Conservation (phyloP, 2,329 filamentous ascomycete species). For the Aspergillus aculeatus region DNA sequence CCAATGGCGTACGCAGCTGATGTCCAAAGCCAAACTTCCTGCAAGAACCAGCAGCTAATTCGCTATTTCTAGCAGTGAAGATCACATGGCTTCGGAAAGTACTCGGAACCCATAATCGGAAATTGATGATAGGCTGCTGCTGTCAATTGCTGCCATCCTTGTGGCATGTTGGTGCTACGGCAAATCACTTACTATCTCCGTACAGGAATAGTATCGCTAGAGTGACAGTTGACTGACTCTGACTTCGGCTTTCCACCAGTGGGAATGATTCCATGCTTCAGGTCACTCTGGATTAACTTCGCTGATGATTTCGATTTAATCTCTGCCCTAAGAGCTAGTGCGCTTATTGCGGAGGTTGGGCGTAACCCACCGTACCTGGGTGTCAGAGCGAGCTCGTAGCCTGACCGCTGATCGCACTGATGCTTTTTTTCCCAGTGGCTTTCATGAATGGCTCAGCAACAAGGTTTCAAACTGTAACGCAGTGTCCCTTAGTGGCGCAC, state of each 20-base stretch:
- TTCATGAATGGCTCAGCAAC: background rate
- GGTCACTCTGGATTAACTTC: constrained; percentile 10
- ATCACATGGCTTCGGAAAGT: constrained; percentile 5
- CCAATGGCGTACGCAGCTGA: constrained; percentile 1
- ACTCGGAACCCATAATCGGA: background rate
- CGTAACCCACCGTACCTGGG: constrained; percentile 2
- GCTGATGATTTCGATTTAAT: background rate
- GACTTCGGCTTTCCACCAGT: constrained; percentile 15
- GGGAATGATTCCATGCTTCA: constrained; percentile 12
- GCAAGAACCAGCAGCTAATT: background rate
- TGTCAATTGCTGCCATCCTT: background rate
- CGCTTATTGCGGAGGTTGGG: constrained; percentile 9
- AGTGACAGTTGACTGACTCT: constrained; percentile 4
- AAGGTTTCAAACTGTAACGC: constrained; percentile 4
- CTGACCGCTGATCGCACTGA: constrained; percentile 14
- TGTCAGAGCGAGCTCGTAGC: constrained; percentile 2
- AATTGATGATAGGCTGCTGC: constrained; percentile 1
- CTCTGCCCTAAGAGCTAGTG: background rate
- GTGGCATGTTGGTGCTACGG: background rate
- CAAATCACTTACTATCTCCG: background rate
- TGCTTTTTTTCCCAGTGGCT: background rate
- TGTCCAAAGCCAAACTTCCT: background rate
- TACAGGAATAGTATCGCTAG: background rate
- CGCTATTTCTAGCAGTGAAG: background rate
- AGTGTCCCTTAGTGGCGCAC: background rate